phyloP scores from a whole-genome alignment of 2,329 filamentous ascomycete species.

The Metarhizium anisopliae region DNA sequence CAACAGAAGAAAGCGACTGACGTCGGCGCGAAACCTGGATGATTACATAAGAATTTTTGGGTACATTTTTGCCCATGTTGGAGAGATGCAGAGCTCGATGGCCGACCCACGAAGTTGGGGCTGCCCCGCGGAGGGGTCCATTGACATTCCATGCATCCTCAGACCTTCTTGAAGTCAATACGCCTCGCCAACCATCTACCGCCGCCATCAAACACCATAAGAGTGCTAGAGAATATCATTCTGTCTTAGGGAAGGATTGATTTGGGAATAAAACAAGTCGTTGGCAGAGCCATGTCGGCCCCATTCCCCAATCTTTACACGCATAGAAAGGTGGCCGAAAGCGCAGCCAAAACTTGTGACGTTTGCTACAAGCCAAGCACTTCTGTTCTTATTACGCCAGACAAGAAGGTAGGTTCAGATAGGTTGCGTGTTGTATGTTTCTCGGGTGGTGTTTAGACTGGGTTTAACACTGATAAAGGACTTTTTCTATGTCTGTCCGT shows the following conservation, averaged over 20 bases:
- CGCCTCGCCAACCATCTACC: no score
- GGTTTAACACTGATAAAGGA: constrained; percentile 35
- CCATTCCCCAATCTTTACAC: constrained; percentile 70
- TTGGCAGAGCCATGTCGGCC: constrained; percentile 9
- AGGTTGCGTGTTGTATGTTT: background rate
- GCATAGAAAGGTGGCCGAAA: constrained; percentile 77
- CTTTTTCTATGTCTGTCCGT: constrained; percentile 84
- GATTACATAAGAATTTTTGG: constrained; percentile 6
- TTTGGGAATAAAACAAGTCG: background rate
- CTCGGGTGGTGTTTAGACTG: background rate
- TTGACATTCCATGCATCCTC: no score
- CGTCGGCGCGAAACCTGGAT: constrained; percentile 1
- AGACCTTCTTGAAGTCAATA: no score
- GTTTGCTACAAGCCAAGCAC: constrained; percentile 85
- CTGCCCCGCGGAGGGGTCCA: background rate
- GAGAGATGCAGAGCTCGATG: no score
- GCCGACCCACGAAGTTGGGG: no score
- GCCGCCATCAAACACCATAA: background rate
- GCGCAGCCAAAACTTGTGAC: constrained; percentile 75
- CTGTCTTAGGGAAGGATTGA: background rate
- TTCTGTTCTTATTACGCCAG: constrained; percentile 80
- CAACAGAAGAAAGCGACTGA: constrained; percentile 1
- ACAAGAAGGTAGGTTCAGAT: constrained; percentile 61
- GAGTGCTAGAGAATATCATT: background rate
- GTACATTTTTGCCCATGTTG: background rate